Evolutionary conservation across 164 flowering plant species (phyloP), one percentile per base, ranked within the genome.

Genomic region (Vitis rupestris): DNA sequence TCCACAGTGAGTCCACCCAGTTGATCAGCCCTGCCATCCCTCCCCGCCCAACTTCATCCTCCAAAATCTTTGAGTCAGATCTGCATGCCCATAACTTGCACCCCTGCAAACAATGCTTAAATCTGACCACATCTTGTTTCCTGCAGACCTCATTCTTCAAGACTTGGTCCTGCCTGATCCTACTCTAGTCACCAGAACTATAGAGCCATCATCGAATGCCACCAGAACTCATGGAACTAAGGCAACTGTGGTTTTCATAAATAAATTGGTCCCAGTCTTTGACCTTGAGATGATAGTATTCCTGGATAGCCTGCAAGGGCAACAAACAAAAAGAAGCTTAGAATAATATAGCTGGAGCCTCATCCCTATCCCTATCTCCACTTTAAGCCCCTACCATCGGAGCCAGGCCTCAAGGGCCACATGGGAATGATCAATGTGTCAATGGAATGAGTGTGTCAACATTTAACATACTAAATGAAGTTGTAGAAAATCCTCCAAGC

Each of bases 261-360:
- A 30, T 31, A 70, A 61, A 68, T 64, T 73, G 9, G 68, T 63
- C 73, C 70, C 68, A 53, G 64, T 50, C 59, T 67, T 78, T 81
- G 80, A 86, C 81, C 66, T 56, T 71, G 1, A 76, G 68, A 61
- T 67, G 63, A 80, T 87, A 88, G 72, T 79, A 94, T 17, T 87
- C 85, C 72, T 73, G 83, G 64, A 94, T 92, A 67, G 96, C 98
- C 98, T 94, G 87, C 61, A 75, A 55, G 50, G 1, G 48, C n/a
- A 62, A 19, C 50, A 66, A 65, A 27, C 30, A 63, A 23, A 19
- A 4, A 59, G 47, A 5, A 52, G 49, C 52, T 62, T 3, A 67
- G 30, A 54, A 16, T 5, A 23, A 61, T 5, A 27, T 54, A 37
- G 59, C 44, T 4, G 44, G 44, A 1, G 44, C 44, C 4, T 37